Percentiles rank a stretch among this genome's conserved stretches.
Conservation (phyloP, 106 monocot genomes). For the Iris macrosiphon region DNA sequence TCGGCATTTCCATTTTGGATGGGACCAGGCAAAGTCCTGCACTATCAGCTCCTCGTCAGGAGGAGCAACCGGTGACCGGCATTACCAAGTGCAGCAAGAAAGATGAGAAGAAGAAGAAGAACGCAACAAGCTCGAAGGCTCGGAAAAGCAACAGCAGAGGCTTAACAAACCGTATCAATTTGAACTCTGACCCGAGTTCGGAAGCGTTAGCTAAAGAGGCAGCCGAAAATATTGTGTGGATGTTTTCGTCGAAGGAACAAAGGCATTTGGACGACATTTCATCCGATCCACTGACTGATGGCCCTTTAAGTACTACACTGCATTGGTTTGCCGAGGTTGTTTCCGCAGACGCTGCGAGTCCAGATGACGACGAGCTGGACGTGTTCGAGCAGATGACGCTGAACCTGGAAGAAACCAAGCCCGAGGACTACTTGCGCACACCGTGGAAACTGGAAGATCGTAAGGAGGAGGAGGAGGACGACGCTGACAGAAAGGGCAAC, state of each 20-base stretch:
- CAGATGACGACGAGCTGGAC: constrained; percentile 39
- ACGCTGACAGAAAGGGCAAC: background rate
- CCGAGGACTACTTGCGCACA: too few relatives aligned
- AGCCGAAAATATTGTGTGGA: constrained; percentile 33
- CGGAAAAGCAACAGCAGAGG: background rate
- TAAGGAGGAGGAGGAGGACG: background rate
- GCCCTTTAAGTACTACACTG: constrained; percentile 3
- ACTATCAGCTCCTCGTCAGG: background rate
- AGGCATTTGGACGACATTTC: background rate
- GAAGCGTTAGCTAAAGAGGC: constrained; percentile 18
- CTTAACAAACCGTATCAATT: constrained; percentile 25
- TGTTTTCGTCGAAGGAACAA: constrained; percentile 21
- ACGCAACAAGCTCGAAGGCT: too few relatives aligned
- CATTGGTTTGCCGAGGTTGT: constrained; percentile 46
- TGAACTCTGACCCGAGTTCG: constrained; percentile 34
- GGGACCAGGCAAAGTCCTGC: constrained; percentile 4
- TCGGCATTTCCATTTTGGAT: constrained; percentile 15
- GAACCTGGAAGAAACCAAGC: constrained; percentile 39
- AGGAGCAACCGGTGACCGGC: background rate
- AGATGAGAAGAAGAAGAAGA: background rate
- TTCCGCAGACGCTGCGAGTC: background rate
- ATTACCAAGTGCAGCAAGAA: background rate
- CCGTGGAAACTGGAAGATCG: background rate
- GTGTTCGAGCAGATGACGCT: constrained; percentile 54
- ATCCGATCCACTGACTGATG: background rate